Evolutionary conservation across 805 yeast species (phyloP).

Genomic region (Metschnikowia henanensis): DNA sequence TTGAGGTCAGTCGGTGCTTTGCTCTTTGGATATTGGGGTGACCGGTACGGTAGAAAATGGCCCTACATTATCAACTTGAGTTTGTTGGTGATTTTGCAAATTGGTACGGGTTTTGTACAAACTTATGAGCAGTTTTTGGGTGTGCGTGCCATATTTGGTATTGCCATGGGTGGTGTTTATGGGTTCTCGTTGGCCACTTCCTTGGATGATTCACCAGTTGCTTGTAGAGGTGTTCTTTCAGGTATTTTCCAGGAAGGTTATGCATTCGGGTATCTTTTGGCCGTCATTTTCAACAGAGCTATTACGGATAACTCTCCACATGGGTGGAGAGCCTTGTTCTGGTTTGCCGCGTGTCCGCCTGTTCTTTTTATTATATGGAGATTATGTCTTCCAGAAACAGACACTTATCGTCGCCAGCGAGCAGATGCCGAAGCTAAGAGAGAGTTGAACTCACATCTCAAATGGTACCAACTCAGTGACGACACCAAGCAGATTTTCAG

Average conservation of each 20-base stretch:
- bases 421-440: conserved; percentile 15
- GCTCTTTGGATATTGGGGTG: conserved; percentile 60
- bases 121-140: conserved; percentile 59
- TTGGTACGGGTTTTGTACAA: conserved; percentile 62
- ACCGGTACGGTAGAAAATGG: conserved; percentile 60
- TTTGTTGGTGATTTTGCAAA: conserved; percentile 52
- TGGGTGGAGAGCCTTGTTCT: conserved; percentile 65
- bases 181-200: conserved; percentile 68
- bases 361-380: conserved; percentile 60
- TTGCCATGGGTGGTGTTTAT: conserved; percentile 71
- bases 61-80: conserved; percentile 50
- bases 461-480: conserved; percentile 16
- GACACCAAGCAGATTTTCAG: conserved; percentile 29
- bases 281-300: conserved; percentile 65
- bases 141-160: conserved; percentile 63
- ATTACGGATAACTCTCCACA: conserved; percentile 47
- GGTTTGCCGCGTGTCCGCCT: conserved; percentile 73
- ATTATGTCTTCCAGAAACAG: conserved; percentile 56
- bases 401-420: conserved; percentile 40
- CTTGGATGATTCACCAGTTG: conserved; percentile 60
- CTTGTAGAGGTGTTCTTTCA: conserved; percentile 58
- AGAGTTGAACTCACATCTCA: conserved; percentile 11
- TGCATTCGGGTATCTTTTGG: conserved; percentile 67
- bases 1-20: conserved; percentile 66
- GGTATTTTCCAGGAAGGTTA: conserved; percentile 83